Conservation (phyloP, 2,329 filamentous ascomycete genomes). For the Aspergillus luchuensis region DNA sequence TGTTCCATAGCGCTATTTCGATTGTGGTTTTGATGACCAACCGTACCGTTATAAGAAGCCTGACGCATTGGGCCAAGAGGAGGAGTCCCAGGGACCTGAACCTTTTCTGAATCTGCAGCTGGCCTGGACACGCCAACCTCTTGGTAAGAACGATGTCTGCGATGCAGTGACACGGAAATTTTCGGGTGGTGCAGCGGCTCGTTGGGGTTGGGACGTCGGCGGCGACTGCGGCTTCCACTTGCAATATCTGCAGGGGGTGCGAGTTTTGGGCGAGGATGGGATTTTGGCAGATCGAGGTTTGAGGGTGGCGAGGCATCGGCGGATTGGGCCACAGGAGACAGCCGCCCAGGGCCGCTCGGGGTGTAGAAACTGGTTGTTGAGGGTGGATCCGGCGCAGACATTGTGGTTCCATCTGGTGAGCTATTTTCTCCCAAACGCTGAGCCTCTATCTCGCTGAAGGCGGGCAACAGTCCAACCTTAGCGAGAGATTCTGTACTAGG, state of each 20-base stretch:
- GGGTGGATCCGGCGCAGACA: constrained; percentile 26
- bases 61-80: constrained; percentile 30
- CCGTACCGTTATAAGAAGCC: constrained; percentile 25
- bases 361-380: constrained; percentile 17
- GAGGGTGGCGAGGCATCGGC: constrained; percentile 16
- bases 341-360: constrained; percentile 13
- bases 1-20: constrained; percentile 52
- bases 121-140: constrained; percentile 25
- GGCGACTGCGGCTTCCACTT: constrained; percentile 31
- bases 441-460: constrained; percentile 34
- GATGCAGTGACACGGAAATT: constrained; percentile 28
- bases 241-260: constrained; percentile 50
- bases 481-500: constrained; percentile 57
- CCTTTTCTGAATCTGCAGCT: constrained; percentile 21
- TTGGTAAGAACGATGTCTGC: constrained; percentile 38
- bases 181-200: constrained; percentile 20
- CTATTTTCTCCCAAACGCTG: constrained; percentile 24
- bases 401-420: constrained; percentile 25
- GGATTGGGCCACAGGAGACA: constrained; percentile 16
- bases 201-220: constrained; percentile 44
- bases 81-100: constrained; percentile 35
- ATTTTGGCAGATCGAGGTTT: constrained; percentile 20
- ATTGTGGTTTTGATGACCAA: constrained; percentile 35
- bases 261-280: constrained; percentile 34
- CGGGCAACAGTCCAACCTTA: constrained; percentile 57